These are phyloP conservation scores for Boletus nobilissimus DNA, from an alignment of 1,284 basidiomycete species.

Conservation along the genomic window DNA sequence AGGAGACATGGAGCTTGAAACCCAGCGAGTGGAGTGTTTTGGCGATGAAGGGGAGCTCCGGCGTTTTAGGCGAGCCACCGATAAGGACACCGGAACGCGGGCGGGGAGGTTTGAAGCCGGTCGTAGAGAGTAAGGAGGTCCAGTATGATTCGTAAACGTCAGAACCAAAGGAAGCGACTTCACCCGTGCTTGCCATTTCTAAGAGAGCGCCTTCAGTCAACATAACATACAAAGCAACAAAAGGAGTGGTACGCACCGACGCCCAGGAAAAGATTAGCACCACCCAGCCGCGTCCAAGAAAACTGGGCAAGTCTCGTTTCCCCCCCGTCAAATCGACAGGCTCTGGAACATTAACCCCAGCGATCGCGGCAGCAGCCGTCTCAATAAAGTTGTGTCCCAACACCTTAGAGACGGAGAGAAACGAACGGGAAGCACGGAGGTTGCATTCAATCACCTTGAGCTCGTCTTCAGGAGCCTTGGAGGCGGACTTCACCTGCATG, in stretches of 20 bases:
- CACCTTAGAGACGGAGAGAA: constrained; percentile 99
- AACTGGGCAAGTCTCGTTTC: constrained; percentile 94
- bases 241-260: constrained; percentile 70
- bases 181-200: constrained; percentile 99
- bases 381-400: constrained; percentile 98
- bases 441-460: constrained; percentile 99
- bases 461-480: constrained; percentile 63
- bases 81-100: constrained; percentile 87
- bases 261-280: constrained; percentile 97
- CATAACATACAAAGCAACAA: background rate
- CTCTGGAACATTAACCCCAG: constrained; percentile 88
- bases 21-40: constrained; percentile 82
- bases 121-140: constrained; percentile 89
- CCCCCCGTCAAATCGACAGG: constrained; percentile 94
- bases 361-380: constrained; percentile 92
- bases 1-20: constrained; percentile 94
- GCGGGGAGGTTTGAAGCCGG: constrained; percentile 89
- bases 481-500: constrained; percentile 93
- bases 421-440: constrained; percentile 95
- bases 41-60: constrained; percentile 85
- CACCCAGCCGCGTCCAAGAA: constrained; percentile 95
- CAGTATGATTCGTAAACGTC: constrained; percentile 98
- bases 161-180: constrained; percentile 97
- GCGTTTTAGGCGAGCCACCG: constrained; percentile 85
- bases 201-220: background rate